These are phyloP conservation scores for Nitzschia inconspicua DNA, from an alignment of 108 stramenopile species.

Conservation along the genomic window DNA sequence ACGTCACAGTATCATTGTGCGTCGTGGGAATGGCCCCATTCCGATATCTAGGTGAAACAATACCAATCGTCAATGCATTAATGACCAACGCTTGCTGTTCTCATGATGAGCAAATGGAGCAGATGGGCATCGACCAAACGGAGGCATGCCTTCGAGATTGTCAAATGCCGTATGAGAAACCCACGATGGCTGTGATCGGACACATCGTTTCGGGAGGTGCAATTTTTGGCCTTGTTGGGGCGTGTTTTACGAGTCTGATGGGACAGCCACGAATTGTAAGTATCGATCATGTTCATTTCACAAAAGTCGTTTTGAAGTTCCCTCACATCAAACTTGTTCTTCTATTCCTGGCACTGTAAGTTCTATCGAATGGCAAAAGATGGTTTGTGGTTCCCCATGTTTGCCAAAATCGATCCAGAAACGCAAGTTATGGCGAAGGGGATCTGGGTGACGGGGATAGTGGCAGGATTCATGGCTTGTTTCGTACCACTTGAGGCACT, in stretches of 20 bases:
- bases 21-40: constrained; percentile 86
- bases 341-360: constrained; percentile 40
- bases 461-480: constrained; percentile 45
- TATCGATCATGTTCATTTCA: neutral
- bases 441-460: constrained; percentile 49
- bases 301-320: neutral
- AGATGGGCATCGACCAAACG: neutral
- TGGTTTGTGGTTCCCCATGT: constrained; percentile 77
- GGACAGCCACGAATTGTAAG: constrained; percentile 29
- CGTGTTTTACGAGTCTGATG: constrained; percentile 42
- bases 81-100: constrained; percentile 51
- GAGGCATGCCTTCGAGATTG: constrained; percentile 21
- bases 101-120: constrained; percentile 23
- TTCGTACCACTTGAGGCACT: constrained; percentile 53
- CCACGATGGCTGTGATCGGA: constrained; percentile 7
- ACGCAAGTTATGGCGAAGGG: constrained; percentile 43
- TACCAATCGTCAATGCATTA: constrained; percentile 51
- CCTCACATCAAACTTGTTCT: neutral
- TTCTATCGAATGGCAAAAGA: constrained; percentile 83
- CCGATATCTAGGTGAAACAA: constrained; percentile 31
- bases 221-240: constrained; percentile 46
- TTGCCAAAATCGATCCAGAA: constrained; percentile 61
- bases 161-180: constrained; percentile 13
- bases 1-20: constrained; percentile 69
- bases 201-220: constrained; percentile 44